phyloP scores from a whole-genome alignment of 371 early-diverging fungal species.

The Choanephora cucurbitarum region DNA sequence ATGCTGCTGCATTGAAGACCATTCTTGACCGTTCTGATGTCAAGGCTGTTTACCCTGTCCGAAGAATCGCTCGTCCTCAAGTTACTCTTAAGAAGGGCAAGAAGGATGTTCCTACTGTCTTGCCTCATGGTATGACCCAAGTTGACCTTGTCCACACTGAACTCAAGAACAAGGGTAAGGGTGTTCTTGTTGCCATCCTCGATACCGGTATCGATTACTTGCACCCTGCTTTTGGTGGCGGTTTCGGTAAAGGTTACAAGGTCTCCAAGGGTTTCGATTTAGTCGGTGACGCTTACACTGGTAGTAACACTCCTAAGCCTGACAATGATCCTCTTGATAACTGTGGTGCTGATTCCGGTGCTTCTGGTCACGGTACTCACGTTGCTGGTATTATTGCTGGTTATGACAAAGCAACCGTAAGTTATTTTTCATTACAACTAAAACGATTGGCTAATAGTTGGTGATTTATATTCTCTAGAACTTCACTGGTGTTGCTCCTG shows the following conservation, averaged over 20 bases:
- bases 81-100: constrained; percentile 10
- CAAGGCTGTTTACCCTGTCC: constrained; percentile 32
- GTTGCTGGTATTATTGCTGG: constrained; percentile 71
- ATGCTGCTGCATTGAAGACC: constrained; percentile 17
- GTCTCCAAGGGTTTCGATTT: constrained; percentile 65
- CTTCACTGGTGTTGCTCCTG: constrained; percentile 69
- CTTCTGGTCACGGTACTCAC: constrained; percentile 62
- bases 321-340: constrained; percentile 44
- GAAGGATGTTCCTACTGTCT: constrained; percentile 10
- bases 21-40: constrained; percentile 30
- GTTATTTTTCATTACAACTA: constrained; percentile 8
- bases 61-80: constrained; percentile 30
- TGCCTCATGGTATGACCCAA: constrained; percentile 46
- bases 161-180: constrained; percentile 59
- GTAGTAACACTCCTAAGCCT: constrained; percentile 33
- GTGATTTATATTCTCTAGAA: constrained; percentile 30
- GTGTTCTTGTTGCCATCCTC: constrained; percentile 72
- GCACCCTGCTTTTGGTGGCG: constrained; percentile 76
- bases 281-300: constrained; percentile 52
- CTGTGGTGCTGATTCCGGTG: constrained; percentile 40
- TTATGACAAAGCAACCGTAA: constrained; percentile 40
- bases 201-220: constrained; percentile 69
- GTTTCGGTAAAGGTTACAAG: constrained; percentile 63
- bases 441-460: no score
- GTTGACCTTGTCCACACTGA: constrained; percentile 44